Evolutionary conservation across 1,139 yeast species (phyloP), one percentile per base, ranked within the genome.

Genomic region (Blastobotrys elegans): DNA sequence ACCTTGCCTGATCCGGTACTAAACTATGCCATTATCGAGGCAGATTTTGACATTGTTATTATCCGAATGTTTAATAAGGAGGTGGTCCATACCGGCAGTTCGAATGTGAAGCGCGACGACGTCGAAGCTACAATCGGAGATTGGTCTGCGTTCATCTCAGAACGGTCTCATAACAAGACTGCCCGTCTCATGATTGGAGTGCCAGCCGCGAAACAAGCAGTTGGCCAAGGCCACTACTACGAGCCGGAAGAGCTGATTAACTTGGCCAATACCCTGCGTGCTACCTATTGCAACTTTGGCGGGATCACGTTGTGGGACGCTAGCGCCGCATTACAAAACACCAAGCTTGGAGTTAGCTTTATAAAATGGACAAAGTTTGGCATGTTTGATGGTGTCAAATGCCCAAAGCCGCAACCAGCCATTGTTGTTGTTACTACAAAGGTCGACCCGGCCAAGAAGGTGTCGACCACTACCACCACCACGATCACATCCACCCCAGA

Each of bases 301-400:
- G 97, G 97, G 61, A 76, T 89, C 54, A 80, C 85, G 70, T 69
- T 88, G 56, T 89, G 96, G 96, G 96, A 89, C 68, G 96, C 95
- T 44, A 83, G 94, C 47, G 88, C 84, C 64, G 89, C 83, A 13
- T 76, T 73, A 64, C 64, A 72, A 3, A 85, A 85, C 59, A 70
- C 71, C 43, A 69, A 33, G 10, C n/a, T 47, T 16, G 65, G 61
- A 22, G 70, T 72, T 42, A 69, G 67, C 48, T 78, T 65, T 60
- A 77, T 70, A 34, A 65, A 61, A 27, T 69, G 68, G 14, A 66
- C 78, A 69, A 76, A 77, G 61, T 55, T 58, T 32, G 55, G 40
- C 24, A 34, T 34, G 38, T 21, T 34, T 34, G 8, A 34, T 18
- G 24, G 38, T 16, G 18, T 34, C n/a, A 24, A 34, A 5, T 34